phyloP scores from a whole-genome alignment of 1,284 basidiomycete species.

The Trichosporon sp. region DNA sequence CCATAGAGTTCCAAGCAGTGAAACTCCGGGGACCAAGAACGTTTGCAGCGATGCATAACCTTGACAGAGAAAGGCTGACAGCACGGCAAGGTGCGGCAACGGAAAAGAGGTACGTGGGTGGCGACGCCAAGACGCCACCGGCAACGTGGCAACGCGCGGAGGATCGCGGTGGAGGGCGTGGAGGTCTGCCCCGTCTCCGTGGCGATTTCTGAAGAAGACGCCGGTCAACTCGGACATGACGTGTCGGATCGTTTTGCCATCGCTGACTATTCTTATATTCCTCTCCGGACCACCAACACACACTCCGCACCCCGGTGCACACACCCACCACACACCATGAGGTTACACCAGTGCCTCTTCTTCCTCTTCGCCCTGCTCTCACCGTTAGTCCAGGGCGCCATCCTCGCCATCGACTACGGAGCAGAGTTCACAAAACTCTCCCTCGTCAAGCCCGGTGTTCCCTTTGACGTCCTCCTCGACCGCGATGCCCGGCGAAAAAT shows the following conservation, averaged over 20 bases:
- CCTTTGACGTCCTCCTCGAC: conserved; percentile 93
- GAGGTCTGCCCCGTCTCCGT: neutral
- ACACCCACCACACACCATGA: conserved; percentile 15
- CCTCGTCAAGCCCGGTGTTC: conserved; percentile 89
- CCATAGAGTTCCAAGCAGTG: too few species aligned
- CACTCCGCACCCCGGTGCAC: neutral
- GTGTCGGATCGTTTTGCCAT: neutral
- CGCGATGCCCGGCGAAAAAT: conserved; percentile 97
- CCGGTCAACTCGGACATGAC: neutral
- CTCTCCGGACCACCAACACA: neutral
- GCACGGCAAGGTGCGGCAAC: too few species aligned
- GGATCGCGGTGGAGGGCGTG: neutral
- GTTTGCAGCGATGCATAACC: too few species aligned
- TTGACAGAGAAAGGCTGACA: too few species aligned
- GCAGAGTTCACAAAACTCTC: conserved; percentile 94
- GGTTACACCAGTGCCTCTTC: conserved; percentile 17
- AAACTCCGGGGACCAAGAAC: too few species aligned
- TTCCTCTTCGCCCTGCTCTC: conserved; percentile 34
- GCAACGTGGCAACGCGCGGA: neutral
- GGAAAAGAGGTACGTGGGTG: neutral
- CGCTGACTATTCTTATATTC: neutral
- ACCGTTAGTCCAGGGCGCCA: conserved; percentile 46
- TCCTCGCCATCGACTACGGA: conserved; percentile 93
- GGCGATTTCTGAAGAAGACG: neutral
- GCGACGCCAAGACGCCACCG: neutral